Base-by-base conservation (phyloP, 192 early-diverging fungal genomes). In the Phycomyces nitens region DNA sequence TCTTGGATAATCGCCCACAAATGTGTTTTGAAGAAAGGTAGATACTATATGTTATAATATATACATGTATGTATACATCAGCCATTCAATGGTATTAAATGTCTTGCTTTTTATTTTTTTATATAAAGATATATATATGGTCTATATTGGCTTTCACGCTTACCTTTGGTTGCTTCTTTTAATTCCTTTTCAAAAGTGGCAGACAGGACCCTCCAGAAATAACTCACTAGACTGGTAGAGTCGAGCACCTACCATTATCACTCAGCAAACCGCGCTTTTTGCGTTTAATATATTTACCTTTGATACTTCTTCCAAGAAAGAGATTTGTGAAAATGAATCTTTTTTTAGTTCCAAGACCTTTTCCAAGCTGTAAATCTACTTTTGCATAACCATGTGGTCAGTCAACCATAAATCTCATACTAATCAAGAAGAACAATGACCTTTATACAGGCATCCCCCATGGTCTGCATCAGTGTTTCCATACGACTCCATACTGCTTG, bases 121-220 rank as follows among this genome's bases (percentile, higher is more conserved):
- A 18, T 56, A n/a, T n/a, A n/a, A n/a, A n/a, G n/a, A n/a, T n/a
- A n/a, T n/a, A n/a, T n/a, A n/a, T n/a, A n/a, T n/a, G n/a, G n/a
- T n/a, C n/a, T n/a, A n/a, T n/a, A n/a, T n/a, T n/a, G n/a, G n/a
- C n/a, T n/a, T n/a, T n/a, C n/a, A n/a, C n/a, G 12, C 8, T 50
- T 73, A 79, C 80, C 79, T 75, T 80, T 76, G 7, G 76, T 80
- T 9, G 80, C 69, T 16, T 77, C 74, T 38, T 76, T 82, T 20
- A 84, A 58, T 53, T 82, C 82, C 50, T 69, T 72, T 56, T 82
- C 82, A 43, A 84, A 77, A 57, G 78, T 81, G 12, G 62, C 60
- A 15, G 82, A 84, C 11, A 84, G 34, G 8, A 72, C 64, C 23
- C 77, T 69, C 82, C 82, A 84, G 52, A 82, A 84, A 38, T 80